Base-by-base conservation (phyloP, 148 eudicot species). In the Euryodendron excelsum region DNA sequence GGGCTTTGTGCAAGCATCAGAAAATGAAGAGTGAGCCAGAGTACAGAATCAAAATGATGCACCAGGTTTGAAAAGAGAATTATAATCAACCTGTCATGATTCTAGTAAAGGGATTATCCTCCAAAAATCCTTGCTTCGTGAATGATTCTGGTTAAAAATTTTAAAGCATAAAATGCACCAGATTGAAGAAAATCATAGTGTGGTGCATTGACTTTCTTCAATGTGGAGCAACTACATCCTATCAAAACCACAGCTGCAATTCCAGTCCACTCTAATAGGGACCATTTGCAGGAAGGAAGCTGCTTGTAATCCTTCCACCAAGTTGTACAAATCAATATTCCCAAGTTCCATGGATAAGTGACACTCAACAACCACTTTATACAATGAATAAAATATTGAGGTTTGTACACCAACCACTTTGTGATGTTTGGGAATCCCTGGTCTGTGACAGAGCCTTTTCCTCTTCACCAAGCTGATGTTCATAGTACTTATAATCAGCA, bases 401-500 rank as follows among this genome's bases (percentile, higher is more conserved):
- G 5, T 14, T 1, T 3, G 37, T 56, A 69, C 31, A 89, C 93
- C 66, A 65, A 92, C 97, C 97, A 87, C 78, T 82, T 53, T 73
- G 91, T 33, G 85, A 69, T 27, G 77, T 69, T 76, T 85, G 92
- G 65, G 83, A 59, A 30, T 87, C 92, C 74, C 70, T 82, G 63
- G 86, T 67, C 70, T 82, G 85, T 69, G 88, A 78, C 79, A 89
- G 79, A 77, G 86, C 88, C 75, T 87, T 93, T 82, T 91, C 91
- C 87, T 96, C 99, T 83, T 90, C 97, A 53, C 73, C 73, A 84
- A 96, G 90, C 64, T 84, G 94, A 81, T 83, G 89, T 75, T 89
- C 91, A 85, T 93, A 96, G 65, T 96, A 96, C 79, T 93, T 96
- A 79, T 88, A 96, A 73, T 96, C 99, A 58, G 89, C 82, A 86